Conservation (phyloP, 129 eudicot genomes). For the Helichrysum umbraculigerum region DNA sequence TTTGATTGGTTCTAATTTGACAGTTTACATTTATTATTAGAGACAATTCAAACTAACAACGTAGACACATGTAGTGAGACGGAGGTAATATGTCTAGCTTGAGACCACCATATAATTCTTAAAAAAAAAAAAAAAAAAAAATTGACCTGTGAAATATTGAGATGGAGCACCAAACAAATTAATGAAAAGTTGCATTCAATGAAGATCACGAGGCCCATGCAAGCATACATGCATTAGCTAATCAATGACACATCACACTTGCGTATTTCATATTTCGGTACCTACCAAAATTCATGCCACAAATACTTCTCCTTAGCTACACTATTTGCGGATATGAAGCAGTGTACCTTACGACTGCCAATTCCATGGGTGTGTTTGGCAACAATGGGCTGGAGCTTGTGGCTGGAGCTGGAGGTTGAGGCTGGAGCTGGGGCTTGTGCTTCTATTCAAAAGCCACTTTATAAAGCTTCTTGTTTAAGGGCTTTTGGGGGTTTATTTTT, state of each 20-base stretch:
- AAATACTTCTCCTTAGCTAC: neutral
- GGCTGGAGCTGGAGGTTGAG: too few relatives aligned
- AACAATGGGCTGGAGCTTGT: too few relatives aligned
- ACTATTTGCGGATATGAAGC: too few relatives aligned
- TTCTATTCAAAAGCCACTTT: too few relatives aligned
- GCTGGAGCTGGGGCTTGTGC: too few relatives aligned
- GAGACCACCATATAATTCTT: neutral
- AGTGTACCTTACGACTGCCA: neutral
- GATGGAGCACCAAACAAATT: neutral
- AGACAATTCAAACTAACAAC: too few relatives aligned
- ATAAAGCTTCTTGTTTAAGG: too few relatives aligned
- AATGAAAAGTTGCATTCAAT: slow-evolving; percentile 18
- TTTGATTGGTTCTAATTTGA: too few relatives aligned
- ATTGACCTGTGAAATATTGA: neutral
- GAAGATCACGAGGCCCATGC: slow-evolving; percentile 34
- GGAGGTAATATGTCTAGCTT: neutral
- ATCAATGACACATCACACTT: slow-evolving; percentile 15
- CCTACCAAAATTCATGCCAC: neutral
- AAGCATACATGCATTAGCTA: slow-evolving; percentile 13
- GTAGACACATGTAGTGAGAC: too few relatives aligned
- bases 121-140: neutral
- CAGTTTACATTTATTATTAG: too few relatives aligned
- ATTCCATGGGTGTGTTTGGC: too few relatives aligned
- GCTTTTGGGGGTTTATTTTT: too few relatives aligned
- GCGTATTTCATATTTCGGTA: neutral